Conservation (phyloP, 768 basidiomycete genomes). For the Clathrus columnatus region DNA sequence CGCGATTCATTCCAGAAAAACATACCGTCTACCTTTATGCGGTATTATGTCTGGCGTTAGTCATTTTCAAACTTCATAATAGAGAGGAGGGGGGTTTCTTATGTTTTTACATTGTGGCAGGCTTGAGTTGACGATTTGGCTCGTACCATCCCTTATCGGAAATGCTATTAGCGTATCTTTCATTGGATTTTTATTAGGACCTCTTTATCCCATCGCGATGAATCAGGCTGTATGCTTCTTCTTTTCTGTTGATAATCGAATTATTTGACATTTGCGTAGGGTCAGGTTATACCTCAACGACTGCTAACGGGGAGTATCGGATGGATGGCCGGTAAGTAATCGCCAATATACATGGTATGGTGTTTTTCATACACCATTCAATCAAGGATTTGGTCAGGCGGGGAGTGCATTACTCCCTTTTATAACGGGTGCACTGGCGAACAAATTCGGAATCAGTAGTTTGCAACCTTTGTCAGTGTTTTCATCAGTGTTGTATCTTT, state of each 20-base stretch:
- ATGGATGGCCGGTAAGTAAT: slow-evolving; percentile 3
- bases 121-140: slow-evolving; percentile 61
- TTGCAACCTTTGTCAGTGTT: slow-evolving; percentile 41
- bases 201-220: slow-evolving; percentile 55
- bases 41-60: slow-evolving; percentile 28
- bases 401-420: slow-evolving; percentile 37
- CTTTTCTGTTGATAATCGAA: background rate
- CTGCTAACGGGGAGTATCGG: slow-evolving; percentile 16
- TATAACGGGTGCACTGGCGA: slow-evolving; percentile 37
- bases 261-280: background rate
- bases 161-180: slow-evolving; percentile 56
- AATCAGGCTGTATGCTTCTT: slow-evolving; percentile 11
- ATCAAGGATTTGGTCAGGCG: background rate
- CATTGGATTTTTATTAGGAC: slow-evolving; percentile 63
- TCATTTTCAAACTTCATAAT: background rate
- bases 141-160: slow-evolving; percentile 55
- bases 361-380: background rate
- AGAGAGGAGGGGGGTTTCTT: no score
- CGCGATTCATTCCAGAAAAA: background rate
- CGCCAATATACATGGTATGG: background rate
- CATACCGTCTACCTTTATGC: slow-evolving; percentile 24
- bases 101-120: slow-evolving; percentile 23
- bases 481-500: no score
- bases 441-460: slow-evolving; percentile 32
- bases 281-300: slow-evolving; percentile 14